phyloP scores from a whole-genome alignment of 1,139 yeast species.

The Suhomyces yuchorum region DNA sequence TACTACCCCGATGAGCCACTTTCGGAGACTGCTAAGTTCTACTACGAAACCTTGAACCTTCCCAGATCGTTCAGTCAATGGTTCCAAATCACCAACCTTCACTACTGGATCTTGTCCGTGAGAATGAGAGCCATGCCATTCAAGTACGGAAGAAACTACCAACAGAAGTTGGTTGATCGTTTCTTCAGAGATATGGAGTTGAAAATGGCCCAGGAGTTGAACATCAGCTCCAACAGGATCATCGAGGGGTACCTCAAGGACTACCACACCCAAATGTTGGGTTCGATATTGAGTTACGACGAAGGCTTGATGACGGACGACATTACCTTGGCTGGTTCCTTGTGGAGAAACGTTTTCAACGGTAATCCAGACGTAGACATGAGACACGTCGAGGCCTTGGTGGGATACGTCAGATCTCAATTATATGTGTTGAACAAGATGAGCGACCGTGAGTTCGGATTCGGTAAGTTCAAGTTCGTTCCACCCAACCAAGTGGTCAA shows the following conservation, averaged over 20 bases:
- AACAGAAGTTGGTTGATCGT: conserved; percentile 87
- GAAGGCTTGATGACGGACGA: conserved; percentile 87
- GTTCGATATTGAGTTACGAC: conserved; percentile 87
- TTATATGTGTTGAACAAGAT: conserved; percentile 80
- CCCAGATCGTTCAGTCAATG: conserved; percentile 91
- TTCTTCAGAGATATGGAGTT: conserved; percentile 87
- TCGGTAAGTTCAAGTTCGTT: conserved; percentile 83
- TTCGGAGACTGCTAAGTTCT: conserved; percentile 65
- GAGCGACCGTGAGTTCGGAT: conserved; percentile 89
- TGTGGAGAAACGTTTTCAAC: conserved; percentile 90
- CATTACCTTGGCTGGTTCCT: conserved; percentile 80
- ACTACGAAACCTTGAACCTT: conserved; percentile 76
- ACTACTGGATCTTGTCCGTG: conserved; percentile 90
- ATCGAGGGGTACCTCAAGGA: conserved; percentile 88
- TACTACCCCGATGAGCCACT: conserved; percentile 71
- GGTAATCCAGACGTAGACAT: conserved; percentile 83
- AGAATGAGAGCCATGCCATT: conserved; percentile 97
- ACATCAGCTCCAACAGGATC: conserved; percentile 78
- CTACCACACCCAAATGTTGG: conserved; percentile 86
- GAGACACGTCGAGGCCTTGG: conserved; percentile 82
- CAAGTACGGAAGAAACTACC: conserved; percentile 84
- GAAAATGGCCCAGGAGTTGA: conserved; percentile 82
- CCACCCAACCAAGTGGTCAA: conserved; percentile 82
- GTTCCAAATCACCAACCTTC: conserved; percentile 89
- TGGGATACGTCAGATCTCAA: conserved; percentile 86